Percentiles rank a stretch among this genome's conserved stretches.
Evolutionary conservation across 352 stramenopile genomes (phyloP).

Genomic region (Blastocystis sp.): DNA sequence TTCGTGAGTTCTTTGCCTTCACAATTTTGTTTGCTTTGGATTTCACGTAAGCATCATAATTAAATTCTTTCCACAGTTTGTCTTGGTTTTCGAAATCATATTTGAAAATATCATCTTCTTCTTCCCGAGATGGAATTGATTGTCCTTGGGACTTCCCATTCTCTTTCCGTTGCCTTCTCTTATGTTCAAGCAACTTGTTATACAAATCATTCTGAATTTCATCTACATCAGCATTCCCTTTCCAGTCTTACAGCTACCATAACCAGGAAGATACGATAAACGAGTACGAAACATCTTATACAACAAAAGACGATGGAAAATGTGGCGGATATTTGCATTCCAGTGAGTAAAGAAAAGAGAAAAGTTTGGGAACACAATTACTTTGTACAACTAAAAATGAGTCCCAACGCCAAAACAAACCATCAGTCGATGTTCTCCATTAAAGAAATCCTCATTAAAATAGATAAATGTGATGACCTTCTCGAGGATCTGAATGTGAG

Average conservation of each 20-base stretch:
- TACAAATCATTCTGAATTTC: conserved; percentile 45
- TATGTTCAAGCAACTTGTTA: not conserved
- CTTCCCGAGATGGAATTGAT: not conserved
- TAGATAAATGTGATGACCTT: conserved; percentile 57
- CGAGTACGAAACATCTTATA: conserved; percentile 58
- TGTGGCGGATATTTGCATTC: conserved; percentile 49
- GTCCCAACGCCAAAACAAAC: not conserved
- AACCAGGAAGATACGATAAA: conserved; percentile 5
- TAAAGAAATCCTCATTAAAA: conserved; percentile 63
- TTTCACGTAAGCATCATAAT: not conserved
- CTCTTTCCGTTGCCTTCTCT: not conserved
- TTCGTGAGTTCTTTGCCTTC: not conserved
- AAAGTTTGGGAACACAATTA: conserved; percentile 45
- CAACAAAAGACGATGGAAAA: conserved; percentile 45
- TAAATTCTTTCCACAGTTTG: not conserved
- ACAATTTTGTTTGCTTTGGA: not conserved
- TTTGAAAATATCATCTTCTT: not conserved
- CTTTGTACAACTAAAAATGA: conserved; percentile 27
- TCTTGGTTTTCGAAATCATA: conserved; percentile 35
- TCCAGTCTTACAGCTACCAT: not conserved
- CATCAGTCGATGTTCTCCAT: conserved; percentile 9
- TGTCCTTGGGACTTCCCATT: not conserved
- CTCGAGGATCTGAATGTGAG: conserved; percentile 55
- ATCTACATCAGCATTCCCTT: not conserved
- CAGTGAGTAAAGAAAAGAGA: conserved; percentile 41